These are phyloP conservation scores for Ceratocystis destructans DNA, from an alignment of 2,329 filamentous ascomycete genomes.

Conservation along the genomic window DNA sequence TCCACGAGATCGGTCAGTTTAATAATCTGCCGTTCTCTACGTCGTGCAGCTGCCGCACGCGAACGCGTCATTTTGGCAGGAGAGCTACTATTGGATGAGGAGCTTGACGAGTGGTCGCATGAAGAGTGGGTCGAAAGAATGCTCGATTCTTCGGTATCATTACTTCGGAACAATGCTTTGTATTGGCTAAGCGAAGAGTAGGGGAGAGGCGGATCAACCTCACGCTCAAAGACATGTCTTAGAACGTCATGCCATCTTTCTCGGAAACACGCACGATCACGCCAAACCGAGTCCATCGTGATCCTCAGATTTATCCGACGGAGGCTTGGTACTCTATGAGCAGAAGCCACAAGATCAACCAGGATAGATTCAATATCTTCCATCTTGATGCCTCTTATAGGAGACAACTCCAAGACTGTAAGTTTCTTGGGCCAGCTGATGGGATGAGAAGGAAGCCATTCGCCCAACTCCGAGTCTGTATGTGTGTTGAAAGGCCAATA, in stretches of 20 bases:
- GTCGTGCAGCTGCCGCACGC: background rate
- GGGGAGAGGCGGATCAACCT: constrained; percentile 29
- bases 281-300: constrained; percentile 69
- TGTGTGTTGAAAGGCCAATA: too few species aligned
- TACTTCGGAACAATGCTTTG: background rate
- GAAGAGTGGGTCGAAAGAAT: background rate
- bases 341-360: constrained; percentile 59
- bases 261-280: constrained; percentile 65
- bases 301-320: constrained; percentile 59
- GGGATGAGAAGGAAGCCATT: background rate
- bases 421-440: constrained; percentile 59
- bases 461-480: background rate
- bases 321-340: constrained; percentile 50
- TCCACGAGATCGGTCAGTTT: background rate
- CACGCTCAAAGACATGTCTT: constrained; percentile 49
- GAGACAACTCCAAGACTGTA: constrained; percentile 56
- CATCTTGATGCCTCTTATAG: constrained; percentile 61
- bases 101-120: background rate
- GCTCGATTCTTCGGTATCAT: background rate
- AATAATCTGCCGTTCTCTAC: background rate
- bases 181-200: constrained; percentile 15
- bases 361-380: constrained; percentile 65
- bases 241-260: constrained; percentile 63
- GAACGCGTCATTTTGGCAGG: background rate
- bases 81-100: too few species aligned